A percentile compares a stretch with the other conserved stretches of the same genome.
Conservation (phyloP, 1,139 yeast genomes). For the Wickerhamomyces sp. region DNA sequence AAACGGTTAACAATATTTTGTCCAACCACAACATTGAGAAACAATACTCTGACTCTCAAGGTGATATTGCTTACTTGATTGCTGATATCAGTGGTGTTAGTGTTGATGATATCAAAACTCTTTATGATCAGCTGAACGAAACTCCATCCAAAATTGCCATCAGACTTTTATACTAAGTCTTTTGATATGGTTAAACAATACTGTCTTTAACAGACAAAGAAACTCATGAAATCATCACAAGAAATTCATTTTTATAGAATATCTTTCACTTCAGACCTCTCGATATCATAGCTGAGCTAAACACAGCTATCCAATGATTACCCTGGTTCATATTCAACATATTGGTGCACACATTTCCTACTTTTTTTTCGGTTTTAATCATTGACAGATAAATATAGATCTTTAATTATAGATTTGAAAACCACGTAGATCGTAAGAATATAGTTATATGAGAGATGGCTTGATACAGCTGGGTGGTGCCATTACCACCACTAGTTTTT, state of each 20-base stretch:
- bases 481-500: too few relatives aligned
- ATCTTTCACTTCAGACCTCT: too few relatives aligned
- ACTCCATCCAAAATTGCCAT: constrained; percentile 91
- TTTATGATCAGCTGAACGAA: constrained; percentile 81
- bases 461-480: too few relatives aligned
- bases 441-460: too few relatives aligned
- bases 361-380: neutral
- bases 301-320: too few relatives aligned
- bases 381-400: too few relatives aligned
- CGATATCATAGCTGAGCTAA: too few relatives aligned
- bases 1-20: constrained; percentile 93
- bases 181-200: too few relatives aligned
- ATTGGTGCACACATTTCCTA: constrained; percentile 1
- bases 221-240: neutral
- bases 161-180: constrained; percentile 69
- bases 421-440: too few relatives aligned
- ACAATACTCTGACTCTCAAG: constrained; percentile 94
- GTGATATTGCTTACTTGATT: constrained; percentile 95
- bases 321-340: constrained; percentile 8
- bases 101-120: constrained; percentile 71
- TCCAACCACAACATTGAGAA: constrained; percentile 95
- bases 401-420: too few relatives aligned
- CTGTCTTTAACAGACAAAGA: constrained; percentile 3
- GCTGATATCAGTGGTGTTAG: constrained; percentile 93
- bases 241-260: constrained; percentile 1